Evolutionary conservation across 1,284 basidiomycete species (phyloP).

Genomic region (Dichomitus squalens): DNA sequence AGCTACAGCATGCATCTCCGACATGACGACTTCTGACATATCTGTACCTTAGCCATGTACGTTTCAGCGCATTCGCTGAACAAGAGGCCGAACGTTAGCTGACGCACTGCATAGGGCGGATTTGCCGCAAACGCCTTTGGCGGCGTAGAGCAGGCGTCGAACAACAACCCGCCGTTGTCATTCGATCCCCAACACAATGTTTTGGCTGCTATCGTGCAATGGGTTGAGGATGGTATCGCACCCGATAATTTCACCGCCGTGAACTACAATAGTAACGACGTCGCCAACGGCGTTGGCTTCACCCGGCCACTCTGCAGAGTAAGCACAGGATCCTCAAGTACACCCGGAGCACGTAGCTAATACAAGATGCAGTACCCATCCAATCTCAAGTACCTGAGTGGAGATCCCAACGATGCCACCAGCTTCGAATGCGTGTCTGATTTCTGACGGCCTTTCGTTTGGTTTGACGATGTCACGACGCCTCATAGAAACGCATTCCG

Average conservation of each 20-base stretch:
- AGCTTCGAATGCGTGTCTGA: slow-evolving; percentile 13
- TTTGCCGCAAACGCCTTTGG: slow-evolving; percentile 31
- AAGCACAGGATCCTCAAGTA: neutral
- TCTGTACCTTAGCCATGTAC: slow-evolving; percentile 8
- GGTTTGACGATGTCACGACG: no score
- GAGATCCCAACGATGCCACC: slow-evolving; percentile 15
- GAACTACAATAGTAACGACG: slow-evolving; percentile 25
- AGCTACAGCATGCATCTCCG: slow-evolving; percentile 12
- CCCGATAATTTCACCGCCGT: slow-evolving; percentile 37
- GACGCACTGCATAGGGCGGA: slow-evolving; percentile 8
- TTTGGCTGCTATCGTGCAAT: slow-evolving; percentile 40
- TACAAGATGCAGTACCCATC: slow-evolving; percentile 14
- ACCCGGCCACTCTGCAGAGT: slow-evolving; percentile 31
- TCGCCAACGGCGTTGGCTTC: slow-evolving; percentile 26
- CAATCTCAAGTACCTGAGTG: slow-evolving; percentile 13
- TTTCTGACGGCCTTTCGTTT: neutral
- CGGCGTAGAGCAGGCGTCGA: slow-evolving; percentile 25
- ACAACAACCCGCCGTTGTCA: slow-evolving; percentile 27
- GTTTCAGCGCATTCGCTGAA: neutral
- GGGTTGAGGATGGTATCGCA: slow-evolving; percentile 42
- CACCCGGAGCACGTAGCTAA: neutral
- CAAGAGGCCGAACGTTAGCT: neutral
- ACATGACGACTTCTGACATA: neutral
- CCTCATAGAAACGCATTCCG: no score
- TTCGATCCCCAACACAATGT: slow-evolving; percentile 36